These are phyloP conservation scores for Blastocrithidia nonstop DNA, from an alignment of 208 protist species.

Conservation along the genomic window DNA sequence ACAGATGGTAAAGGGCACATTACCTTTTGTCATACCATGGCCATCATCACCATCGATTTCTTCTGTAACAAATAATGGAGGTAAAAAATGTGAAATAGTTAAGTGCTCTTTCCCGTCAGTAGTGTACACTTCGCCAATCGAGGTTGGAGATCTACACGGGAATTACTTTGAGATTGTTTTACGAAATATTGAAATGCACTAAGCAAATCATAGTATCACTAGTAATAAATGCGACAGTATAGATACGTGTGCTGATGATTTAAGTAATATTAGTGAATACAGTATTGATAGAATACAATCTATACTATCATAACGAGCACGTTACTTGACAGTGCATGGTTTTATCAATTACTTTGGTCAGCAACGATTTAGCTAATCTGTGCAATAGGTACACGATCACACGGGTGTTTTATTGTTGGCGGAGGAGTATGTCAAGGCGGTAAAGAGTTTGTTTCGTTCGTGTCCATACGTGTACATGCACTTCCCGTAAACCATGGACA, in stretches of 20 bases:
- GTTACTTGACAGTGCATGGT: constrained; percentile 17
- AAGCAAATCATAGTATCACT: no score
- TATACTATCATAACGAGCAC: constrained; percentile 14
- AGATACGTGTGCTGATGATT: not conserved
- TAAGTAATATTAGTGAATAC: not conserved
- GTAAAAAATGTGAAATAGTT: no score
- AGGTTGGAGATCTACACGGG: constrained; percentile 23
- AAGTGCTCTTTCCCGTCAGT: not conserved
- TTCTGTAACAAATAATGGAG: no score
- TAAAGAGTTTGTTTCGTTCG: constrained; percentile 24
- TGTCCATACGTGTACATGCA: constrained; percentile 29
- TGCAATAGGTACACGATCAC: constrained; percentile 25
- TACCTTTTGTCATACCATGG: no score
- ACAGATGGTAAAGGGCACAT: no score
- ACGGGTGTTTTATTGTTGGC: constrained; percentile 58
- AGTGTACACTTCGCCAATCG: constrained; percentile 6
- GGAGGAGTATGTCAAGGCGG: constrained; percentile 28
- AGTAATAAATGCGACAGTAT: not conserved
- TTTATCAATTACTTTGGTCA: constrained; percentile 94
- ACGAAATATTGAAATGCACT: constrained; percentile 10
- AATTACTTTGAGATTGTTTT: constrained; percentile 67
- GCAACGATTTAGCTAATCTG: constrained; percentile 84
- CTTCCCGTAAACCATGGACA: constrained; percentile 49
- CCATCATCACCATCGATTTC: no score
- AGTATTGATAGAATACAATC: not conserved